phyloP scores from a whole-genome alignment of 2,329 filamentous ascomycete genomes.

The Bimuria novae-zelandiae region DNA sequence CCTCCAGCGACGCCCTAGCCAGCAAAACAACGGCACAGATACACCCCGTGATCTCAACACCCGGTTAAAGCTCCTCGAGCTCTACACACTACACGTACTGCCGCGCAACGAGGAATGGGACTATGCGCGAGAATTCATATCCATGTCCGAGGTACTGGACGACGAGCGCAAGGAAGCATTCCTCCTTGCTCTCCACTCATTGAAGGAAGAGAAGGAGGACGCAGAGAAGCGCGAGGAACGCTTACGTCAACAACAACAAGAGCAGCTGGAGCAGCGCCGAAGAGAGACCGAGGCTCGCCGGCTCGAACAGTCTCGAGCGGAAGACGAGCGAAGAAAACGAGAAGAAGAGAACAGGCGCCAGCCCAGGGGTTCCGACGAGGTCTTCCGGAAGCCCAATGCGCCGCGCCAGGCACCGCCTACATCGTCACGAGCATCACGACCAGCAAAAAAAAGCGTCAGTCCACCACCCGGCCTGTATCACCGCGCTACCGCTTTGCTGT shows the following conservation, averaged over 20 bases:
- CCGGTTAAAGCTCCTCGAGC: constrained; percentile 87
- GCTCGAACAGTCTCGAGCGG: constrained; percentile 47
- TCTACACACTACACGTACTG: constrained; percentile 95
- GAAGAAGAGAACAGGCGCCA: constrained; percentile 45
- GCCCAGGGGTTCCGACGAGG: constrained; percentile 38
- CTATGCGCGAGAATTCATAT: constrained; percentile 89
- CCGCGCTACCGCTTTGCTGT: constrained; percentile 52
- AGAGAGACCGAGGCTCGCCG: constrained; percentile 46
- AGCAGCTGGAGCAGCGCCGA: constrained; percentile 58
- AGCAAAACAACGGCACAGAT: constrained; percentile 66
- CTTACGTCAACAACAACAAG: constrained; percentile 64
- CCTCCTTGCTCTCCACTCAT: constrained; percentile 78
- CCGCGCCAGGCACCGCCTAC: constrained; percentile 30
- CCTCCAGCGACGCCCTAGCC: constrained; percentile 36
- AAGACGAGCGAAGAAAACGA: constrained; percentile 48
- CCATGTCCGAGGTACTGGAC: constrained; percentile 82
- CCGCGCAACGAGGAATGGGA: constrained; percentile 95
- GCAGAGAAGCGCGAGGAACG: constrained; percentile 68
- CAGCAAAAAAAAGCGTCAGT: constrained; percentile 37
- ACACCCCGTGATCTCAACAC: constrained; percentile 84
- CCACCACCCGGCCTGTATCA: constrained; percentile 46
- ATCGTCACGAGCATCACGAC: constrained; percentile 36
- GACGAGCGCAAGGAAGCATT: constrained; percentile 91
- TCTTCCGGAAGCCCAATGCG: constrained; percentile 23
- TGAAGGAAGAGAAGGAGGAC: constrained; percentile 81